Percentiles rank a stretch among this genome's conserved stretches.
Evolutionary conservation across 768 basidiomycete species (phyloP).

Genomic region (Tylopilus subfusipes): DNA sequence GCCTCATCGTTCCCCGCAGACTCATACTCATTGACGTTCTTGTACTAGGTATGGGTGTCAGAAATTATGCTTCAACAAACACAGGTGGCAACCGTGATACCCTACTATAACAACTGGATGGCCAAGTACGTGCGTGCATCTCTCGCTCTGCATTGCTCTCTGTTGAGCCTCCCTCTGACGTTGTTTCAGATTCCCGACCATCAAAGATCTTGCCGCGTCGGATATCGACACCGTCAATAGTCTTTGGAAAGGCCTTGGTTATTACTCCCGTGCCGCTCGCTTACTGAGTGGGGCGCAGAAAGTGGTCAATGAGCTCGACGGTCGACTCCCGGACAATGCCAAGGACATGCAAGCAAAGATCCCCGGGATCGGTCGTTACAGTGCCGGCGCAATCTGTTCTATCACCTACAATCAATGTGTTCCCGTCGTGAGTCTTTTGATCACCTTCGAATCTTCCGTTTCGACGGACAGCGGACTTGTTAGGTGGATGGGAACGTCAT

Average conservation of each 20-base stretch:
- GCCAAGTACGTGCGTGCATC: conserved; percentile 46
- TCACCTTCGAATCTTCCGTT: background rate
- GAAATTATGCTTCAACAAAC: conserved; percentile 98
- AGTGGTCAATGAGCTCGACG: conserved; percentile 59
- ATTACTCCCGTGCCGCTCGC: conserved; percentile 83
- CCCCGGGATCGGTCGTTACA: conserved; percentile 87
- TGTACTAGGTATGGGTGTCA: conserved; percentile 80
- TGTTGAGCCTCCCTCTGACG: background rate
- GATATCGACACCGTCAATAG: conserved; percentile 83
- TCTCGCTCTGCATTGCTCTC: background rate
- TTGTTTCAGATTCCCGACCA: conserved; percentile 69
- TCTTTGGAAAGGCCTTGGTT: conserved; percentile 90
- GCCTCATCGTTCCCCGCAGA: background rate
- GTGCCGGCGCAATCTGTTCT: conserved; percentile 78
- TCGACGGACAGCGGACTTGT: background rate
- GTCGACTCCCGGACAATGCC: conserved; percentile 76
- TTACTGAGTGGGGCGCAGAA: conserved; percentile 83
- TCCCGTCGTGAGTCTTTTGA: conserved; percentile 65
- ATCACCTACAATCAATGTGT: conserved; percentile 84
- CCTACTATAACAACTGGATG: conserved; percentile 91
- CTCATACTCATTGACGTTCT: background rate
- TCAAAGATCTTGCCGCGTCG: conserved; percentile 66
- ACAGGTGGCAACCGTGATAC: conserved; percentile 89
- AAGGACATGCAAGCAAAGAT: conserved; percentile 78
- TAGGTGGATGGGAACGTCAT: conserved; percentile 92